Base-by-base conservation (phyloP, 2,329 filamentous ascomycete species). In the Incumbomyces delicatus region DNA sequence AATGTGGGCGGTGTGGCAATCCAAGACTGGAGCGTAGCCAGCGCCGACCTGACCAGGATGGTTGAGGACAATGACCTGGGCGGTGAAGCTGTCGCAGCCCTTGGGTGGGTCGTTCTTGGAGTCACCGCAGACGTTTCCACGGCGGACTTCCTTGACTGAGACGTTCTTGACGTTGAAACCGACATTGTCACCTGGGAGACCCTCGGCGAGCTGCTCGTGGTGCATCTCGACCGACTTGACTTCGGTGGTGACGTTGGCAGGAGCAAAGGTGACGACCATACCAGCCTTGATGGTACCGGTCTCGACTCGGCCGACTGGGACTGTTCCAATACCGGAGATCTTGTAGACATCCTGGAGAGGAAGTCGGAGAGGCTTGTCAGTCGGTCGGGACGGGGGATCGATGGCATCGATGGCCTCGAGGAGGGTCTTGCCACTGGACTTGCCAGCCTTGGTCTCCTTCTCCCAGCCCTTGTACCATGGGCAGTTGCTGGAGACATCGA, bases 81-180 rank as follows among this genome's bases (percentile, higher is more conserved):
- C 92, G 74, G 87, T 94, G 88, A 98, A 98, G 66, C 85, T 89
- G 66, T 90, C 88, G 67, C 80, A 81, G 66, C 79, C 92, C 70
- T 75, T 70, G 59, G 92, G 87, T 65, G 92, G 92, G 78, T 98
- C 92, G 80, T 94, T 94, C 89, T 98, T 98, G 82, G 87, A 90
- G 87, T 98, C 92, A 87, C 88, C 87, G 66, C 86, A 86, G 65
- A 98, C 92, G 84, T 98, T 96, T 70, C 92, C 92, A 94, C 92
- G 92, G 76, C 92, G 92, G 70, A 98, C 95, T 74, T 98, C 92
- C 89, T 98, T 98, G 78, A 98, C 92, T 74, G 92, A 96, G 67
- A 98, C 92, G 92, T 98, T 98, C 89, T 98, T 98, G 78, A 98
- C 90, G 87, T 98, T 98, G 89, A 98, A 98, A 66, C 92, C 92